Evolutionary conservation across 768 basidiomycete species (phyloP), one percentile per base, ranked within the genome.

Genomic region (Phylloporus scabripes): DNA sequence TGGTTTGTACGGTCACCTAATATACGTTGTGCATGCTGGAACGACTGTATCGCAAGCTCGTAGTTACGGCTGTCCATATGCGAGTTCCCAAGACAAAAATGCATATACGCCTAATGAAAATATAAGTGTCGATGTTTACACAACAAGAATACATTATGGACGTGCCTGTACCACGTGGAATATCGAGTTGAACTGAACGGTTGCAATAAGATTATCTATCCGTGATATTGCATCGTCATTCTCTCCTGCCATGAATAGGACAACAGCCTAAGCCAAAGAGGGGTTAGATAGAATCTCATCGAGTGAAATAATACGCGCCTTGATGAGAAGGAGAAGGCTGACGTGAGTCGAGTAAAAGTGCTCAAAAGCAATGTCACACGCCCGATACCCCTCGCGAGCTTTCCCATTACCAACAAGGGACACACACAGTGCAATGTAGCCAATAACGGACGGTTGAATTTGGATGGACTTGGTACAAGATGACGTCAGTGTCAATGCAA

Each of bases 41-140:
- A 39, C 9, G 15, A 45, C 17, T 44, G 26, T 40, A 56, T 32
- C 3, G 47, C 54, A 31, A 15, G 7, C 9, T 45, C 45, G n/a
- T 50, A 45, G 26, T 56, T 42, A 5, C 8, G 5, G 5, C 11
- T 36, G 14, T 45, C 39, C 28, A 45, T 24, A 8, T 42, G 28
- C 18, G 31, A 48, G 17, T 34, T 45, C n/a, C 55, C 55, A 20
- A 40, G 39, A 11, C 32, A 23, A 29, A 47, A 23, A 26, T 42
- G 14, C 48, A 55, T 55, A 7, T 51, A 51, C 17, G 50, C 46
- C 50, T 54, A 7, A 1, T 37, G 11, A 10, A 18, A 10, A n/a
- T 14, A 7, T 52, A 14, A 52, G n/a, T 14, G 4, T 2, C 5
- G 21, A 23, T 2, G 21, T 23, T 23, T 23, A 23, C 21, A 23